Evolutionary conservation across 2,329 filamentous ascomycete species (phyloP), one percentile per base, ranked within the genome.

Genomic region (Cytospora leucostoma): DNA sequence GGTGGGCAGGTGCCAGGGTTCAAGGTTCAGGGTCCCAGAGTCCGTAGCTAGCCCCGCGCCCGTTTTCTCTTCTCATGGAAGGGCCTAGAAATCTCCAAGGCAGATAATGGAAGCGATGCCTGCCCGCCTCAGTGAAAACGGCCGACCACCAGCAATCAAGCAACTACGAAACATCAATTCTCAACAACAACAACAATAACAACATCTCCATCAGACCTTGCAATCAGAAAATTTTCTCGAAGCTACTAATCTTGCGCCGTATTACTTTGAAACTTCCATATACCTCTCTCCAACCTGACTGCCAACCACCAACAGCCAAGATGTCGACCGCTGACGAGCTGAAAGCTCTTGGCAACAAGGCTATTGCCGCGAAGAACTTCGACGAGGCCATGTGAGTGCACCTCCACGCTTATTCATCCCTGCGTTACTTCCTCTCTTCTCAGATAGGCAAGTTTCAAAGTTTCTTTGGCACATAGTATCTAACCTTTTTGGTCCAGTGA

Each of bases 311-410:
- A 57, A 44, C 21, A 55, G 27, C 50, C 61, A 68, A 62, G 60
- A 87, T 87, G 84, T 78, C 84, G 71, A 84, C 83, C 66, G 86
- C 85, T 70, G 87, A 89, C 77, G 85, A 94, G 86, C 87, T 99
- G 73, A 99, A 99, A 84, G 92, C 93, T 73, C 90, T 95, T 76
- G 95, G 94, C 82, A 99, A 99, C 84, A 96, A 96, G 84, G 93
- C 96, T 79, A 99, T 99, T 78, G 90, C 92, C 69, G 93, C 92
- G 67, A 98, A 98, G 85, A 93, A 98, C 79, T 99, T 97, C 77
- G 85, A 93, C 73, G 92, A 94, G 77, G 95, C 95, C 74, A 87
- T 97, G 94, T 98, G 85, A 79, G 92, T 87, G 44, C 7, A 50
- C n/a, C 40, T 63, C 50, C 59, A 44, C 65, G 52, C 56, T 44